Base-by-base conservation (phyloP, 441 rosid genomes). In the Populus hybrid region DNA sequence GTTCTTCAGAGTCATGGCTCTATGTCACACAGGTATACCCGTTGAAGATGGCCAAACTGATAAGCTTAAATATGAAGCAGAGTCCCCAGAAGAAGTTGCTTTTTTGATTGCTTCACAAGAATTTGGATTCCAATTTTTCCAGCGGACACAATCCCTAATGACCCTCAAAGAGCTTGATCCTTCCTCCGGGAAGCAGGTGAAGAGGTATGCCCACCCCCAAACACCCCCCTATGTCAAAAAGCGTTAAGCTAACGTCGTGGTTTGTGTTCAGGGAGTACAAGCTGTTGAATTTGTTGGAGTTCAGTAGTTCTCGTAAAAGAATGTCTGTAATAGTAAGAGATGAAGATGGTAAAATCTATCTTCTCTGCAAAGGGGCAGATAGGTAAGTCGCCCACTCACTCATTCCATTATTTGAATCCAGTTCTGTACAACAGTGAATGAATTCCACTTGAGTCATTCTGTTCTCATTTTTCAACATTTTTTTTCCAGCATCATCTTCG, bases 331-430 rank as follows among this genome's bases (percentile, higher is more conserved):
- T 94, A 50, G 90, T 94, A 70, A 84, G 82, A 42, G 83, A 88
- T 69, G 92, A 88, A 81, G 90, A 89, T 70, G 94, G 95, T 40
- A 86, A 88, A 76, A 86, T 91, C 66, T 79, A 91, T 81, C 92
- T 90, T 57, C 89, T 94, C n/a, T 91, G 96, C 91, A 94, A 94
- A 84, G 98, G 98, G 8, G 98, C 97, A 69, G 97, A 94, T 83
- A 94, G 96, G 98, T 91, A n/a, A 10, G 61, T 24, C 35, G 7
- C 36, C 34, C 34, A 40, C 14, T 23, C 9, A 24, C 20, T 35
- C 26, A 1, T 65, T 63, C 32, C 34, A 46, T 24, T 10, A 1
- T 16, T 76, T 38, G 35, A 54, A 28, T 24, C 61, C 21, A 12
- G 23, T 28, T 63, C 32, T 4, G 32, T 18, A 23, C 26, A 38